A percentile compares a stretch with the other conserved stretches of the same genome.
Conservation (phyloP, 306 rosid genomes). For the Datisca glomerata region DNA sequence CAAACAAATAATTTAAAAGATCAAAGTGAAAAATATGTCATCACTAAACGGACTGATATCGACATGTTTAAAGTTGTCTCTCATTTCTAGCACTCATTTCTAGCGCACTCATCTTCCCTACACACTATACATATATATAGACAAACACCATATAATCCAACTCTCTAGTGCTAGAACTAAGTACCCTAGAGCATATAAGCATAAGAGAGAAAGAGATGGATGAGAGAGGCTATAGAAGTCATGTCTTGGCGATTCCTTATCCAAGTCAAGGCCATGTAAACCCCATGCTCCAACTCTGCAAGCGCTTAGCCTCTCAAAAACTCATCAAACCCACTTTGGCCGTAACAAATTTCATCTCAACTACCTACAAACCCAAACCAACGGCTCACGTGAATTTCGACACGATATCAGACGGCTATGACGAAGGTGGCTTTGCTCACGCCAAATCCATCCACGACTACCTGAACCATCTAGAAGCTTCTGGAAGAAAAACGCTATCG, state of each 20-base stretch:
- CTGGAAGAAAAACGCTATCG: conserved; percentile 26
- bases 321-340: conserved; percentile 29
- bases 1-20: too few species aligned
- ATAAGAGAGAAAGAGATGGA: conserved; percentile 6
- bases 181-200: too few species aligned
- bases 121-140: too few species aligned
- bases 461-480: conserved; percentile 20
- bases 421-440: conserved; percentile 37
- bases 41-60: too few species aligned
- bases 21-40: too few species aligned
- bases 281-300: conserved; percentile 43
- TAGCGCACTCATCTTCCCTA: too few species aligned
- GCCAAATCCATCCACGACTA: conserved; percentile 23
- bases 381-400: conserved; percentile 24
- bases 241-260: conserved; percentile 35
- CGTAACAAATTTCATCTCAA: conserved; percentile 37
- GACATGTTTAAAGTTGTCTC: too few species aligned
- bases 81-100: too few species aligned
- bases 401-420: conserved; percentile 56
- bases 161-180: too few species aligned
- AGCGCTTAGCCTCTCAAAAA: conserved; percentile 26
- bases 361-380: conserved; percentile 26
- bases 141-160: too few species aligned
- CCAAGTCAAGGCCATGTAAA: conserved; percentile 63
- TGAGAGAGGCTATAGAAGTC: conserved; percentile 1